These are phyloP conservation scores for Pseudoturritis turrita DNA, from an alignment of 345 rosid species.

Conservation along the genomic window DNA sequence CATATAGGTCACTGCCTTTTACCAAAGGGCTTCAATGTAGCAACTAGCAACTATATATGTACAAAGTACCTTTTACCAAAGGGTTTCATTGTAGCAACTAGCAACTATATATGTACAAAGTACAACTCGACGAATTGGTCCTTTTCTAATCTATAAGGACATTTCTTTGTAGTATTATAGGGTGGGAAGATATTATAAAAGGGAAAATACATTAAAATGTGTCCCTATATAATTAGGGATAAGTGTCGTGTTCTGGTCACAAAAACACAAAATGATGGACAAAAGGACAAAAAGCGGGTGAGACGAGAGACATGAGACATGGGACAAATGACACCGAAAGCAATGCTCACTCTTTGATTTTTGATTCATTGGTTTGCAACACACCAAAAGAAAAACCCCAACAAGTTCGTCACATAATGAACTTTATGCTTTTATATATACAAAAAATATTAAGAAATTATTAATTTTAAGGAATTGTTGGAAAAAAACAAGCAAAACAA, in stretches of 20 bases:
- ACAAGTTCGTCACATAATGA: not conserved
- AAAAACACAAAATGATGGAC: slow-evolving; percentile 1
- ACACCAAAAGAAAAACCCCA: slow-evolving; percentile 18
- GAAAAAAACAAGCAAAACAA: not conserved
- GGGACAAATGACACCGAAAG: not conserved
- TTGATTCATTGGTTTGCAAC: slow-evolving; percentile 19
- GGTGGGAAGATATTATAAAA: not conserved
- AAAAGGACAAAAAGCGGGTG: not conserved
- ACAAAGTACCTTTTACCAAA: not conserved
- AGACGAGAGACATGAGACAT: slow-evolving; percentile 7
- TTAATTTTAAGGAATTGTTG: not conserved
- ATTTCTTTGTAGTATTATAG: not conserved
- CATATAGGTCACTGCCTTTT: not conserved
- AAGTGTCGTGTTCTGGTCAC: slow-evolving; percentile 1
- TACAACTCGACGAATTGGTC: slow-evolving; percentile 17
- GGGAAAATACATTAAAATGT: not conserved
- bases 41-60: not conserved
- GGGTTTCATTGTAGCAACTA: slow-evolving; percentile 5
- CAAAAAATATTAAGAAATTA: not conserved
- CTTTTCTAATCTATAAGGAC: not conserved
- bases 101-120: not conserved
- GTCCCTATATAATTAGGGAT: not conserved
- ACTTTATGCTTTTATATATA: not conserved
- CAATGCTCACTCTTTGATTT: not conserved
- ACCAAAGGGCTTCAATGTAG: slow-evolving; percentile 5